Conservation (phyloP, 345 rosid genomes). For the Linum trigynum region DNA sequence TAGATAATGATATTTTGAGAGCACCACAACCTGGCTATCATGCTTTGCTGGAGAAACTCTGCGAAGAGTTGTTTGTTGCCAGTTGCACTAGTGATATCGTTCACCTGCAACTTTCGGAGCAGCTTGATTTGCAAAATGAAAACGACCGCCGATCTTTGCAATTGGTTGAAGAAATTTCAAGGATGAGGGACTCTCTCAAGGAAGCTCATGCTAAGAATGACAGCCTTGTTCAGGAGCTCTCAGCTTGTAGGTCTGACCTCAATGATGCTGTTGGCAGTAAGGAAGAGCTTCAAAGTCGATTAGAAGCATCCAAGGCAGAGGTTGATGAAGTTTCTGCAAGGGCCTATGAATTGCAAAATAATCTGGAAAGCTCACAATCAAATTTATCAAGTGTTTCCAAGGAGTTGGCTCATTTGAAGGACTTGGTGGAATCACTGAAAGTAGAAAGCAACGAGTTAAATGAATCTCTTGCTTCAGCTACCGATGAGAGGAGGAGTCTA, state of each 20-base stretch:
- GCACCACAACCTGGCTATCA: conserved; percentile 10
- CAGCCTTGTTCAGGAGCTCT: conserved; percentile 44
- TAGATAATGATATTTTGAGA: conserved; percentile 17
- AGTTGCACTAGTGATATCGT: conserved; percentile 43
- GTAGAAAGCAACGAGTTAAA: conserved; percentile 51
- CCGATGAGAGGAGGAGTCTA: conserved; percentile 41
- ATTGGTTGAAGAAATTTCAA: conserved; percentile 34
- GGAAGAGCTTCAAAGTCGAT: conserved; percentile 40
- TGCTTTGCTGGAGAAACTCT: conserved; percentile 39
- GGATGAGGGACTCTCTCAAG: conserved; percentile 35
- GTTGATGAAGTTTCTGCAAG: conserved; percentile 43
- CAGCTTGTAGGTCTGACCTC: conserved; percentile 49
- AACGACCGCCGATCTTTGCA: conserved; percentile 30
- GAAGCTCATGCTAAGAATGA: conserved; percentile 32
- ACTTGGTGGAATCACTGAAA: conserved; percentile 30
- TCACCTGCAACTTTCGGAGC: conserved; percentile 54
- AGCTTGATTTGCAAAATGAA: conserved; percentile 37
- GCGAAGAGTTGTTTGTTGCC: conserved; percentile 48
- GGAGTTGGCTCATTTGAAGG: conserved; percentile 44
- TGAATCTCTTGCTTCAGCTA: conserved; percentile 29
- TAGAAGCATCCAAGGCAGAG: conserved; percentile 38
- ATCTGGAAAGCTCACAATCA: conserved; percentile 40
- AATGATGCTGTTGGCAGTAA: conserved; percentile 28
- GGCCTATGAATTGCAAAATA: conserved; percentile 47
- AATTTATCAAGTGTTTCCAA: conserved; percentile 27